Percentiles rank a stretch among this genome's conserved stretches.
These are phyloP conservation scores for Gastrolobium villosum DNA, from an alignment of 306 rosid species.

Conservation along the genomic window DNA sequence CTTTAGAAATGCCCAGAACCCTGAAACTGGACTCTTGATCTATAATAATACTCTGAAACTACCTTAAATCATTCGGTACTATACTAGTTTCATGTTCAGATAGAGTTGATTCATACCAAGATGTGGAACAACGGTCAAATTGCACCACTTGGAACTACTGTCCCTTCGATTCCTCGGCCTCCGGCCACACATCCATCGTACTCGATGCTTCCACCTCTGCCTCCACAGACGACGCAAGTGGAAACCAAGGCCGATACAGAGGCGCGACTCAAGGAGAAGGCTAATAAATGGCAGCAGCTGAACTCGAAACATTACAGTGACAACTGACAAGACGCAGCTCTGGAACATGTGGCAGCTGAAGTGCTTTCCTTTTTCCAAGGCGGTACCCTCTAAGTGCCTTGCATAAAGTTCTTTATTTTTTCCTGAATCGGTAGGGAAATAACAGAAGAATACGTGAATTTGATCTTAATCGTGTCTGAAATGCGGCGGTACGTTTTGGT, in stretches of 20 bases:
- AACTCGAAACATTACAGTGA: conserved; percentile 95
- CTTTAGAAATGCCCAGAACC: too few relatives aligned
- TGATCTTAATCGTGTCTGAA: too few relatives aligned
- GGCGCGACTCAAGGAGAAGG: conserved; percentile 93
- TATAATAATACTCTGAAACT: conserved; percentile 36
- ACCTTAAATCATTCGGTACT: background rate
- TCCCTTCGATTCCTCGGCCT: conserved; percentile 84
- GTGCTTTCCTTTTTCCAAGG: too few relatives aligned
- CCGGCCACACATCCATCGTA: conserved; percentile 88
- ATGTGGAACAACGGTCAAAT: conserved; percentile 98
- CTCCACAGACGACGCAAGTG: conserved; percentile 26
- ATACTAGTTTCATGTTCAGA: background rate
- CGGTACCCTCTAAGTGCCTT: too few relatives aligned
- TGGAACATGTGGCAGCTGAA: too few relatives aligned
- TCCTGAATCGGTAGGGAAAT: too few relatives aligned
- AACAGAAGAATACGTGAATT: too few relatives aligned
- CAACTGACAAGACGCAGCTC: too few relatives aligned
- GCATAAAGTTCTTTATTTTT: too few relatives aligned
- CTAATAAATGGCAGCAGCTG: conserved; percentile 97
- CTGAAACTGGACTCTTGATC: too few relatives aligned
- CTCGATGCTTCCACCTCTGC: conserved; percentile 75
- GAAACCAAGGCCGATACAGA: conserved; percentile 75
- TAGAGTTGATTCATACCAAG: conserved; percentile 14
- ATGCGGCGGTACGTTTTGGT: too few relatives aligned
- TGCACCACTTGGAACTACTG: conserved; percentile 92